Evolutionary conservation across 257 asterid genomes (phyloP).

Genomic region (Asclepias syriaca): DNA sequence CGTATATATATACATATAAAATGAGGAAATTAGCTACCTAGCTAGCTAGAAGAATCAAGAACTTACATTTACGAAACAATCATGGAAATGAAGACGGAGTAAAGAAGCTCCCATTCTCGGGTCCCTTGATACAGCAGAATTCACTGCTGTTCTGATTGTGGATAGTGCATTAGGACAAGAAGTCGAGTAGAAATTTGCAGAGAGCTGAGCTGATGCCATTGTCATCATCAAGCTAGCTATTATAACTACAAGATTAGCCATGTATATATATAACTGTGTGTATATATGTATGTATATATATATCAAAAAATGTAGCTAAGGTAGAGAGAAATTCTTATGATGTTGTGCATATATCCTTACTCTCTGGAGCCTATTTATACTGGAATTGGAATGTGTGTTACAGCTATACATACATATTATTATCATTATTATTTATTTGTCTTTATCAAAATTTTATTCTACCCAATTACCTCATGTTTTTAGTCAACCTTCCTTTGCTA

Average conservation of each 20-base stretch:
- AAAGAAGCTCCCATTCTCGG: slow-evolving; percentile 31
- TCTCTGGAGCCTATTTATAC: background rate
- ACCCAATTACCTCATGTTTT: background rate
- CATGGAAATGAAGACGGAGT: slow-evolving; percentile 34
- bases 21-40: no score
- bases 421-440: background rate
- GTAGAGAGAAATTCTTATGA: no score
- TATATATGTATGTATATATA: no score
- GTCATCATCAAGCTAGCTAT: background rate
- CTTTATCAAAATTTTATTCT: background rate
- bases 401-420: background rate
- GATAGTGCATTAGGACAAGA: slow-evolving; percentile 52
- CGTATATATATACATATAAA: no score
- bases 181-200: slow-evolving; percentile 43
- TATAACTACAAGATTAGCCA: background rate
- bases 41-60: background rate
- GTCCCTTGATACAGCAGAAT: slow-evolving; percentile 33
- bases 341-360: no score
- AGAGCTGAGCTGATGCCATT: slow-evolving; percentile 27
- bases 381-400: background rate
- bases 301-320: no score
- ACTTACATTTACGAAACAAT: slow-evolving; percentile 33
- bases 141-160: slow-evolving; percentile 34
- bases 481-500: background rate
- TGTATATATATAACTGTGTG: no score